Evolutionary conservation across 257 asterid species (phyloP).

Genomic region (Petunia axillaris): DNA sequence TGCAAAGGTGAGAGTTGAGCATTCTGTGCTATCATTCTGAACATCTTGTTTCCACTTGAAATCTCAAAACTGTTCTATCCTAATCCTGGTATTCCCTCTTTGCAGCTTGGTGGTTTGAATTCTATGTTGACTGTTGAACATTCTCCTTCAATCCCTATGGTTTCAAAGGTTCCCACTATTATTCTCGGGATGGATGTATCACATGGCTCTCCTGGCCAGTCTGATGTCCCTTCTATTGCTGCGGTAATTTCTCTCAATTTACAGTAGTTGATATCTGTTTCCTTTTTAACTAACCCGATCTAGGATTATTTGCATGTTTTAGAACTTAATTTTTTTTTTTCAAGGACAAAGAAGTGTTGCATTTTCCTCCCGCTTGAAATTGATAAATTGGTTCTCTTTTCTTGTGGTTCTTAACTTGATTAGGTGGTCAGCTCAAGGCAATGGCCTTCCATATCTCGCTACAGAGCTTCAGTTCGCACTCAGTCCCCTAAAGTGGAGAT

Average conservation of each 20-base stretch:
- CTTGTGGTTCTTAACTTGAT: not conserved
- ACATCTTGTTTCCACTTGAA: not conserved
- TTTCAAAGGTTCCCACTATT: constrained; percentile 77
- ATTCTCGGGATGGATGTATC: constrained; percentile 97
- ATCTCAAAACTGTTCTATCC: not conserved
- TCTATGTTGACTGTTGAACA: constrained; percentile 68
- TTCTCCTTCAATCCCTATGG: constrained; percentile 63
- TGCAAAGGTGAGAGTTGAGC: constrained; percentile 62
- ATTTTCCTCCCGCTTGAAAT: not conserved
- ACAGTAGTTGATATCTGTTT: not conserved
- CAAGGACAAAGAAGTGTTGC: not conserved
- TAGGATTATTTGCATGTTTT: not conserved
- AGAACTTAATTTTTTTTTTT: too few relatives aligned
- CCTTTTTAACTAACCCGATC: not conserved
- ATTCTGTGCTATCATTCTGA: not conserved
- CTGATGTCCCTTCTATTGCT: constrained; percentile 93
- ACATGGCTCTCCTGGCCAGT: constrained; percentile 96
- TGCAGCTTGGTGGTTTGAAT: constrained; percentile 89
- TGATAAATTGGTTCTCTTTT: not conserved
- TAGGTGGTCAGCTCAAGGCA: constrained; percentile 97
- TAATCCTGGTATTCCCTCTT: not conserved
- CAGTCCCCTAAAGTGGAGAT: constrained; percentile 89
- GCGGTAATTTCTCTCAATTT: constrained; percentile 53
- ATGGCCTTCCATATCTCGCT: constrained; percentile 88
- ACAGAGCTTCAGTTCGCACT: constrained; percentile 88